A percentile compares a stretch with the other conserved stretches of the same genome.
phyloP scores from a whole-genome alignment of 2,329 filamentous ascomycete species.

The Cercospora nicotianae region DNA sequence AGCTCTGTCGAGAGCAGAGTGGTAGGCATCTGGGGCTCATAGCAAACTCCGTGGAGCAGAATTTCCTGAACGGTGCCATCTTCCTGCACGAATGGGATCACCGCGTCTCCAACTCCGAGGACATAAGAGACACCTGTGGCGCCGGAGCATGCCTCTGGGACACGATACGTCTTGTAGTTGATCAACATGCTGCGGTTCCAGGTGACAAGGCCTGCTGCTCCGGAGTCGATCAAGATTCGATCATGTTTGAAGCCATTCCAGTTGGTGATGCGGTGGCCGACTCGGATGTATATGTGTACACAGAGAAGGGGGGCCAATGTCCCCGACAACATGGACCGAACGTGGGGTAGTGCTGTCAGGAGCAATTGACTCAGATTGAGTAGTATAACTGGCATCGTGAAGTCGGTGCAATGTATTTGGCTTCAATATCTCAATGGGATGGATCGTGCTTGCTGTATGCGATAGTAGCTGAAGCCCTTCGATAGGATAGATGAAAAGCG shows the following conservation, averaged over 20 bases:
- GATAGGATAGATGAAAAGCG: not conserved
- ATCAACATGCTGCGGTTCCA: not conserved
- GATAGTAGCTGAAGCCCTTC: not conserved
- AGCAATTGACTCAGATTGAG: too few relatives aligned
- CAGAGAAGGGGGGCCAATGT: too few relatives aligned
- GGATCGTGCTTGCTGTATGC: not conserved
- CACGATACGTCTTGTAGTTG: not conserved
- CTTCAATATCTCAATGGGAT: too few relatives aligned
- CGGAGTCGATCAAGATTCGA: not conserved
- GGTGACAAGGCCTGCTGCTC: not conserved
- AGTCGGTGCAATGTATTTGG: not conserved
- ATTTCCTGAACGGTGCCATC: not conserved
- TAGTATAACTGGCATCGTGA: not conserved
- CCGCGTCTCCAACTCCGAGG: not conserved
- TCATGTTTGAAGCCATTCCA: not conserved
- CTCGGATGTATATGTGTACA: not conserved
- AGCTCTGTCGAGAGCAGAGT: not conserved
- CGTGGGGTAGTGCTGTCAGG: too few relatives aligned
- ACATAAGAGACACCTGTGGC: not conserved
- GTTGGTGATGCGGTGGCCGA: not conserved
- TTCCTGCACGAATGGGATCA: not conserved
- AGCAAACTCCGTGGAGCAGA: not conserved
- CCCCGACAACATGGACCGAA: too few relatives aligned
- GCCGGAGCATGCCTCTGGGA: not conserved
- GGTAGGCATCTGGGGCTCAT: not conserved